Percentiles rank a stretch among this genome's conserved stretches.
Evolutionary conservation across 2,329 filamentous ascomycete genomes (phyloP).

Genomic region (Achaetomium macrosporum): DNA sequence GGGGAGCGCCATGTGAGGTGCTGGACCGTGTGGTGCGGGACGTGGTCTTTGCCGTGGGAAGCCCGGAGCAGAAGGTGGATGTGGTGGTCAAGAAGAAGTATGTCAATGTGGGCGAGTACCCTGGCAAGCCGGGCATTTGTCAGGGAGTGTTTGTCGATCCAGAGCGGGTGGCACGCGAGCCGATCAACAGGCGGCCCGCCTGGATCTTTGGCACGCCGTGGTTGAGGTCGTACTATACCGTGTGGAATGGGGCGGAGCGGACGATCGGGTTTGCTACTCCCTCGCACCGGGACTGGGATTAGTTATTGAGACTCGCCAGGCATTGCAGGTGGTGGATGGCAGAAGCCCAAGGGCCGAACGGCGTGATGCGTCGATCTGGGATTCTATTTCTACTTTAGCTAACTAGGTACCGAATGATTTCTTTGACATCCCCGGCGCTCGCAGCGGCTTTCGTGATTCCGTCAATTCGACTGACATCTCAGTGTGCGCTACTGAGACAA

Average conservation of each 20-base stretch:
- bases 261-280: slow-evolving; percentile 14
- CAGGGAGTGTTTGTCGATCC: slow-evolving; percentile 30
- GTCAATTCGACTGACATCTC: too few species aligned
- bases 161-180: slow-evolving; percentile 14
- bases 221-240: slow-evolving; percentile 33
- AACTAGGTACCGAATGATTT: neutral
- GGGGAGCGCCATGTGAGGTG: slow-evolving; percentile 31
- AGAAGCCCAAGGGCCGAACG: too few species aligned
- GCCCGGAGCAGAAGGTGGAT: slow-evolving; percentile 20
- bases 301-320: too few species aligned
- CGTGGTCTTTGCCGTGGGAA: slow-evolving; percentile 29
- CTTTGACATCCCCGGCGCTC: too few species aligned
- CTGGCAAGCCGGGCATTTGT: slow-evolving; percentile 26
- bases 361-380: neutral
- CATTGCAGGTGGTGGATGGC: too few species aligned
- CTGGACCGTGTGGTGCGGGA: slow-evolving; percentile 27
- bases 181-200: slow-evolving; percentile 13
- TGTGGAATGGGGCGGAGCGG: slow-evolving; percentile 28
- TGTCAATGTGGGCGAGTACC: slow-evolving; percentile 32
- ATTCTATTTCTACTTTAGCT: too few species aligned
- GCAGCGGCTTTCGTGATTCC: too few species aligned
- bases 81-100: slow-evolving; percentile 27
- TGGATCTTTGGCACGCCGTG: slow-evolving; percentile 32
- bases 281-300: neutral
- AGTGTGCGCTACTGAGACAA: too few species aligned